phyloP scores from a whole-genome alignment of 2,329 filamentous ascomycete species.

The Colletotrichum coccodes region DNA sequence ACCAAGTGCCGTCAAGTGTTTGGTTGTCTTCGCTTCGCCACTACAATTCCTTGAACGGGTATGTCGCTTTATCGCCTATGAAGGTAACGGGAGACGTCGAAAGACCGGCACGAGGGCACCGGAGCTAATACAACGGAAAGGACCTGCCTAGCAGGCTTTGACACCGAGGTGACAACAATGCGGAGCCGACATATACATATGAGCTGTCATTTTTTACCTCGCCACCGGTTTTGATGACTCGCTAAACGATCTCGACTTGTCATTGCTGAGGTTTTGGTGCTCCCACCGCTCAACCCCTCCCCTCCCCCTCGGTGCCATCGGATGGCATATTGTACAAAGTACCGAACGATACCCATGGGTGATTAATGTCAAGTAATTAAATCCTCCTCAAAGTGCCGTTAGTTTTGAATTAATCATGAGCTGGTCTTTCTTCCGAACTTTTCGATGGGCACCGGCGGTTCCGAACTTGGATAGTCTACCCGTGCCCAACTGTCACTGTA shows the following conservation, averaged over 20 bases:
- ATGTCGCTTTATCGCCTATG: neutral
- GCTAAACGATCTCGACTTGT: neutral
- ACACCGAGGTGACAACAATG: neutral
- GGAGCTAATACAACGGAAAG: neutral
- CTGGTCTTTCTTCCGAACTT: neutral
- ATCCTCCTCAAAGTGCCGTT: neutral
- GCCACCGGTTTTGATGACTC: neutral
- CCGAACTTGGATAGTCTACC: too few relatives aligned
- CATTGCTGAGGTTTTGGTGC: neutral
- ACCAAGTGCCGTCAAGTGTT: too few relatives aligned
- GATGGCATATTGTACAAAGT: neutral
- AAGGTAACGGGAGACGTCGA: neutral
- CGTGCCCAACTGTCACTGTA: neutral
- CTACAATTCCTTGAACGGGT: too few relatives aligned
- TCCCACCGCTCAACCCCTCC: neutral
- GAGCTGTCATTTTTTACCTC: neutral
- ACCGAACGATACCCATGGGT: neutral
- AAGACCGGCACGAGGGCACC: neutral
- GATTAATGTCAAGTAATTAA: neutral
- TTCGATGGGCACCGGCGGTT: neutral
- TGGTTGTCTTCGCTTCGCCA: neutral
- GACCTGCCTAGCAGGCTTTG: neutral
- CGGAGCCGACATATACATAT: neutral
- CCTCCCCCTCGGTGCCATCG: neutral
- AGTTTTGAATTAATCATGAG: neutral